Evolutionary conservation across 768 basidiomycete species (phyloP).

Genomic region (Mrakia blollopis): DNA sequence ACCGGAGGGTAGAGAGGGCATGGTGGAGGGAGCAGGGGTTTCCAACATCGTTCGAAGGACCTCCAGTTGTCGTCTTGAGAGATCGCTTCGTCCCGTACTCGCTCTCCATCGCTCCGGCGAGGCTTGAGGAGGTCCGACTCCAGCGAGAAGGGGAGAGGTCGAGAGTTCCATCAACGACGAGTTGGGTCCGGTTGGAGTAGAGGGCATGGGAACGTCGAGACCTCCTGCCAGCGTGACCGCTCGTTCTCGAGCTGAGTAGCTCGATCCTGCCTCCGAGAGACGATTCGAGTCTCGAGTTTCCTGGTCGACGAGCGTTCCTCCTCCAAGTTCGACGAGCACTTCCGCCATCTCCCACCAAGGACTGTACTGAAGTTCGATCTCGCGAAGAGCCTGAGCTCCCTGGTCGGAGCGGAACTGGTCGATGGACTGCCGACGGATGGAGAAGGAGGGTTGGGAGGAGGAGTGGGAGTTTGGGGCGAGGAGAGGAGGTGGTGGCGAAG

Average conservation of each 20-base stretch:
- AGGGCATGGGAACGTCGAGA: not conserved
- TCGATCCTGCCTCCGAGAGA: constrained; percentile 9
- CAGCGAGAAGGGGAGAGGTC: not conserved
- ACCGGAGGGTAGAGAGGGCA: not conserved
- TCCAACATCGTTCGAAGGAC: constrained; percentile 25
- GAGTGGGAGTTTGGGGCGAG: not conserved
- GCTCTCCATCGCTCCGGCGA: constrained; percentile 28
- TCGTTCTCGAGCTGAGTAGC: constrained; percentile 18
- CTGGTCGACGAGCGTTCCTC: constrained; percentile 16
- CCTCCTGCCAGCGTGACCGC: constrained; percentile 19
- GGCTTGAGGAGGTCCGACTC: constrained; percentile 8
- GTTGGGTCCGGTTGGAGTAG: not conserved
- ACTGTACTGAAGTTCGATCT: constrained; percentile 33
- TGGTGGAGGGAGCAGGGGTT: not conserved
- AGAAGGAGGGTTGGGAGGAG: not conserved
- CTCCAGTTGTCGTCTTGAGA: constrained; percentile 26
- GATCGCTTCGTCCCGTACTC: constrained; percentile 20
- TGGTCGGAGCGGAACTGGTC: not conserved
- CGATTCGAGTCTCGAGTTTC: not conserved
- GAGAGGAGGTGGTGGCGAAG: not conserved
- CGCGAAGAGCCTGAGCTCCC: constrained; percentile 15
- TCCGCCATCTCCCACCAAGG: constrained; percentile 38
- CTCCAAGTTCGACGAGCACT: constrained; percentile 37
- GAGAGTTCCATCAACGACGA: not conserved
- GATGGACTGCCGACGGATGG: not conserved